phyloP scores from a whole-genome alignment of 495 filamentous ascomycete species.

The Daldinia concentrica region DNA sequence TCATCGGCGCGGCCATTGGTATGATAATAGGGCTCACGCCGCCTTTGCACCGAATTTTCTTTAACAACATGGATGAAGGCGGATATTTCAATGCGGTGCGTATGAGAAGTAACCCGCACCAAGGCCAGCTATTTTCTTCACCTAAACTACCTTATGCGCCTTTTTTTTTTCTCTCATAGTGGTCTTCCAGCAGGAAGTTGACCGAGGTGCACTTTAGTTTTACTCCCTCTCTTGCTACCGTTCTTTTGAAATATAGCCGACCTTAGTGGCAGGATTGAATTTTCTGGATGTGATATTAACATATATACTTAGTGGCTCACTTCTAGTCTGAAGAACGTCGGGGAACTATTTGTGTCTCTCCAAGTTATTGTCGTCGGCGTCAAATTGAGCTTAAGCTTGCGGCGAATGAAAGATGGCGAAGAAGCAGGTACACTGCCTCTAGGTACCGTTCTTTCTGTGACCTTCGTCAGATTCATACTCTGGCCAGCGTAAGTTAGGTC shows the following conservation, averaged over 20 bases:
- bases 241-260: neutral
- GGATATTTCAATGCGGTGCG: slow-evolving; percentile 52
- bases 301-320: slow-evolving; percentile 78
- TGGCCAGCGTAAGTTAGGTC: slow-evolving; percentile 64
- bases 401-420: slow-evolving; percentile 60
- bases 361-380: slow-evolving; percentile 79
- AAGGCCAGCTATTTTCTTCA: neutral
- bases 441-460: slow-evolving; percentile 61
- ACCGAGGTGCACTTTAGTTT: neutral
- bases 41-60: slow-evolving; percentile 71
- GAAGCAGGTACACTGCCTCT: slow-evolving; percentile 56
- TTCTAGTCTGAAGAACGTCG: slow-evolving; percentile 69
- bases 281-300: slow-evolving; percentile 14
- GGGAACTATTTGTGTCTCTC: slow-evolving; percentile 73
- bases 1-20: slow-evolving; percentile 72
- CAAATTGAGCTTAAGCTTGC: slow-evolving; percentile 65
- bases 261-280: neutral
- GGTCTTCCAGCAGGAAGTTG: neutral
- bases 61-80: slow-evolving; percentile 68
- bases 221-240: neutral
- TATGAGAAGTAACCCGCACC: slow-evolving; percentile 10
- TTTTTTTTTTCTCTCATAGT: too few species aligned
- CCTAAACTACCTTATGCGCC: neutral
- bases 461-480: slow-evolving; percentile 69
- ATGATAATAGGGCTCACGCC: slow-evolving; percentile 70